Conservation (phyloP, 176 grass and related monocot species). For the Bolboschoenus planiculmis region DNA sequence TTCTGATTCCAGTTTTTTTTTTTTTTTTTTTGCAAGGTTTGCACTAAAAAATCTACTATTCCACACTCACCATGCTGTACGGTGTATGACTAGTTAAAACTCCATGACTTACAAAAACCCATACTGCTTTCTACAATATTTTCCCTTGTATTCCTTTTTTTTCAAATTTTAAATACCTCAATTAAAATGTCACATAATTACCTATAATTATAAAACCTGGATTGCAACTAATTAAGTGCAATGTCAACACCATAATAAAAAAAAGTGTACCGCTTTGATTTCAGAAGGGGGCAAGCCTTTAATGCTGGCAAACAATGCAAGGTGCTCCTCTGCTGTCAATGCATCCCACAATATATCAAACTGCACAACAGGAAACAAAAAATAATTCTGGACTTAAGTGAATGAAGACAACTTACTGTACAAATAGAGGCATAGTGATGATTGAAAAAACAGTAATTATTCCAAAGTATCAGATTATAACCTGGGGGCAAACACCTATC, state of each 20-base stretch:
- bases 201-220: neutral
- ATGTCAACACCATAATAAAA: neutral
- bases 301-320: constrained; percentile 89
- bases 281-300: constrained; percentile 69
- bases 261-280: constrained; percentile 61
- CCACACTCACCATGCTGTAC: neutral
- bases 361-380: constrained; percentile 36
- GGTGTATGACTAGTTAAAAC: neutral
- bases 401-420: neutral
- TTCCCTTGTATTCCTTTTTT: neutral
- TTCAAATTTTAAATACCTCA: neutral
- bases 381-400: neutral
- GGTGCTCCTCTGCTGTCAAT: constrained; percentile 78
- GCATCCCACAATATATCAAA: constrained; percentile 97
- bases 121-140: neutral
- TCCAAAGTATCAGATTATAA: constrained; percentile 17
- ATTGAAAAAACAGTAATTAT: neutral
- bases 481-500: constrained; percentile 97
- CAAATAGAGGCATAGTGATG: neutral
- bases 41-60: neutral
- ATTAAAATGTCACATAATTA: constrained; percentile 1
- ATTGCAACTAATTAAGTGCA: constrained; percentile 6
- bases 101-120: neutral
- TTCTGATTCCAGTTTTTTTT: neutral
- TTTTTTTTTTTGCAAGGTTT: too few species aligned